phyloP scores from a whole-genome alignment of 2,329 filamentous ascomycete species.

The Fusarium sulawesiense region DNA sequence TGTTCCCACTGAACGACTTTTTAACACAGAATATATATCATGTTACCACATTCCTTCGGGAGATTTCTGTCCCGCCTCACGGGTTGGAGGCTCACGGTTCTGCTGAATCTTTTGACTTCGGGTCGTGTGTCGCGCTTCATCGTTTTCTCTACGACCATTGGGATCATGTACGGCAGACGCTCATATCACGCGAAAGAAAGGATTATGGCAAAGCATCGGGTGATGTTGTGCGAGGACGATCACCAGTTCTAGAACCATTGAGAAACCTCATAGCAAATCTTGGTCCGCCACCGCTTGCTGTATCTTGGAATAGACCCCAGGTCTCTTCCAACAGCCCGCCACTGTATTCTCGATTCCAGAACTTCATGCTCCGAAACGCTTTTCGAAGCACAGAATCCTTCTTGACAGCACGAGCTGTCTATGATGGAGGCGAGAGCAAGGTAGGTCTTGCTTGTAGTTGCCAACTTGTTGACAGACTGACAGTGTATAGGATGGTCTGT shows the following conservation, averaged over 20 bases:
- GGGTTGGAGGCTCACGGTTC: conserved; percentile 54
- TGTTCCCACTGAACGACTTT: conserved; percentile 77
- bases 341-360: conserved; percentile 75
- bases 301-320: conserved; percentile 75
- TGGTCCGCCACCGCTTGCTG: conserved; percentile 73
- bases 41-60: conserved; percentile 73
- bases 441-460: conserved; percentile 47
- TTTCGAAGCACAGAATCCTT: conserved; percentile 74
- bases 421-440: conserved; percentile 78
- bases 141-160: conserved; percentile 78
- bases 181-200: conserved; percentile 69
- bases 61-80: conserved; percentile 71
- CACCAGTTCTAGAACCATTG: conserved; percentile 69
- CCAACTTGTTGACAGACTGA: conserved; percentile 18
- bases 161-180: conserved; percentile 74
- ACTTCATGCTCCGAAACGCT: conserved; percentile 78
- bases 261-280: conserved; percentile 73
- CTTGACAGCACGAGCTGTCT: conserved; percentile 72
- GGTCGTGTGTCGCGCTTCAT: conserved; percentile 76
- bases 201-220: conserved; percentile 66
- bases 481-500: conserved; percentile 68
- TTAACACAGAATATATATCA: conserved; percentile 75
- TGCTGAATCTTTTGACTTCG: conserved; percentile 72
- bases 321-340: conserved; percentile 73
- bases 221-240: conserved; percentile 63